Percentiles rank a stretch among this genome's conserved stretches.
Evolutionary conservation across 2,329 filamentous ascomycete genomes (phyloP).

Genomic region (Chaetomiaceae sp.): DNA sequence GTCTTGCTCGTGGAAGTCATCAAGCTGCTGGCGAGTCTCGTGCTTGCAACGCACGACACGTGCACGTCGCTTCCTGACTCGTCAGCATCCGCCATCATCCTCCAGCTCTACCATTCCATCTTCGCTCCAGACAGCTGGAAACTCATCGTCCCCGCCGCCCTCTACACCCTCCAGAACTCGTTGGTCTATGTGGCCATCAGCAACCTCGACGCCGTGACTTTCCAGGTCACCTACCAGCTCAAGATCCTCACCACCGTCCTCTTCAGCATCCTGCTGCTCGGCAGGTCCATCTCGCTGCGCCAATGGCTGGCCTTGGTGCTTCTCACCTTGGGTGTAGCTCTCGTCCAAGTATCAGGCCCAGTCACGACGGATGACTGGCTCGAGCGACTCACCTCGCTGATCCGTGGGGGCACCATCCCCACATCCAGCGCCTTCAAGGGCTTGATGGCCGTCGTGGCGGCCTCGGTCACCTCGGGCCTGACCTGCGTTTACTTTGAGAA

Average conservation of each 20-base stretch:
- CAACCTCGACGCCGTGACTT: slow-evolving; percentile 27
- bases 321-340: slow-evolving; percentile 25
- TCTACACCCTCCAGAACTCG: slow-evolving; percentile 29
- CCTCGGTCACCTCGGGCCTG: slow-evolving; percentile 25
- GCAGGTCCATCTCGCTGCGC: slow-evolving; percentile 19
- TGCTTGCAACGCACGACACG: slow-evolving; percentile 56
- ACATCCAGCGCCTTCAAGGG: slow-evolving; percentile 20
- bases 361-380: slow-evolving; percentile 7
- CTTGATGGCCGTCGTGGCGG: slow-evolving; percentile 24
- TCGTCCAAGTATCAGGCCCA: slow-evolving; percentile 25
- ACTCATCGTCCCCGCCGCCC: slow-evolving; percentile 27
- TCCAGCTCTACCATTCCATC: slow-evolving; percentile 37
- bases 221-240: slow-evolving; percentile 29
- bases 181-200: slow-evolving; percentile 28
- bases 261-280: slow-evolving; percentile 27
- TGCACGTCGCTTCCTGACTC: slow-evolving; percentile 11
- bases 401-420: slow-evolving; percentile 7
- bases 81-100: slow-evolving; percentile 1
- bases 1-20: slow-evolving; percentile 63
- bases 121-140: slow-evolving; percentile 27
- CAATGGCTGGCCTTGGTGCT: slow-evolving; percentile 26
- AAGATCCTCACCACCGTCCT: slow-evolving; percentile 29
- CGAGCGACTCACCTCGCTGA: slow-evolving; percentile 15
- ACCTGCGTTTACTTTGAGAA: slow-evolving; percentile 30
- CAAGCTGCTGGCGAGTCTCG: slow-evolving; percentile 58